Evolutionary conservation across 1,284 basidiomycete genomes (phyloP).

Genomic region (Vanrija humicola): DNA sequence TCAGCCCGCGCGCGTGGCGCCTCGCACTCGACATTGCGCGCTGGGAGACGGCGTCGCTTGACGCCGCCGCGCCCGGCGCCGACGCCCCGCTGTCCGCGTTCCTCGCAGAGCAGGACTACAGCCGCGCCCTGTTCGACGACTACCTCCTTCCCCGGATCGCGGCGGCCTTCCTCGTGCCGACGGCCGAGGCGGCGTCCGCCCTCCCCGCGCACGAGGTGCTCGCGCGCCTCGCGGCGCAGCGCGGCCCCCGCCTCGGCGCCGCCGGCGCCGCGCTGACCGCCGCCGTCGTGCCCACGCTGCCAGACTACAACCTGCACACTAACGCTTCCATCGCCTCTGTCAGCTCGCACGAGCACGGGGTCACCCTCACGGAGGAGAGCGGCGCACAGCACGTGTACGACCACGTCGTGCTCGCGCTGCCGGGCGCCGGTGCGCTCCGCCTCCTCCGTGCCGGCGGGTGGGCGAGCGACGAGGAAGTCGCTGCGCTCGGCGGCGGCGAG

Average conservation of each 20-base stretch:
- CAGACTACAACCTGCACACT: slow-evolving; percentile 58
- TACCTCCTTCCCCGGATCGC: slow-evolving; percentile 60
- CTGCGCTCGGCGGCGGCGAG: slow-evolving; percentile 28
- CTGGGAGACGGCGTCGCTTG: slow-evolving; percentile 48
- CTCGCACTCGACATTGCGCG: slow-evolving; percentile 72
- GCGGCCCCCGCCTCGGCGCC: slow-evolving; percentile 6
- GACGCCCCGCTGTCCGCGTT: slow-evolving; percentile 64
- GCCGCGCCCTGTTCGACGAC: slow-evolving; percentile 65
- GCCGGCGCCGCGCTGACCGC: background rate
- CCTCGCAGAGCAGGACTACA: slow-evolving; percentile 64
- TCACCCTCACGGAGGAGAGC: slow-evolving; percentile 33
- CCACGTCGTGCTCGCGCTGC: slow-evolving; percentile 69
- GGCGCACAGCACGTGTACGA: slow-evolving; percentile 56
- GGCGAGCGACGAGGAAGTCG: slow-evolving; percentile 60
- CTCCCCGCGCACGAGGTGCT: slow-evolving; percentile 12
- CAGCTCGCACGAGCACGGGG: slow-evolving; percentile 26
- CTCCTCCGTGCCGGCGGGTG: slow-evolving; percentile 59
- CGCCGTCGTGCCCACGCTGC: slow-evolving; percentile 56
- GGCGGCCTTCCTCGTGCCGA: slow-evolving; percentile 4
- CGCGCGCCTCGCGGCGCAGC: background rate
- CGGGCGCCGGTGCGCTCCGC: slow-evolving; percentile 63
- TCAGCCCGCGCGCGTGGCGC: slow-evolving; percentile 68
- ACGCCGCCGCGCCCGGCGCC: slow-evolving; percentile 24
- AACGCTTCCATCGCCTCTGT: slow-evolving; percentile 56
- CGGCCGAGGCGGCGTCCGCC: slow-evolving; percentile 10